phyloP scores from a whole-genome alignment of 108 stramenopile genomes.

The Discostella pseudostelligera region DNA sequence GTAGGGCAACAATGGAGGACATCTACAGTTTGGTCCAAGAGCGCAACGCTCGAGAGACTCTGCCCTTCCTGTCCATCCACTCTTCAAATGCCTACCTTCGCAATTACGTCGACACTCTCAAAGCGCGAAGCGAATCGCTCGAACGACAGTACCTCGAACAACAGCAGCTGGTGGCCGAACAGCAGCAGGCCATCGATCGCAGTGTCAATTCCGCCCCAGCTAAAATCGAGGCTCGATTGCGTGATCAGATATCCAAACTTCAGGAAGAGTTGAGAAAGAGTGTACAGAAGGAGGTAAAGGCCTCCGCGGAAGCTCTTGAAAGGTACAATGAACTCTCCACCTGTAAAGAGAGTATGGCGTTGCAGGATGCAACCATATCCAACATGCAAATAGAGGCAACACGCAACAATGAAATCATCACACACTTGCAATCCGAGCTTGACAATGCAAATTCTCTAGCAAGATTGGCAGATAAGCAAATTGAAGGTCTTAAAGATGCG shows the following conservation, averaged over 20 bases:
- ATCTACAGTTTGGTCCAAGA: slow-evolving; percentile 51
- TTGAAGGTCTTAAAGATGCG: slow-evolving; percentile 73
- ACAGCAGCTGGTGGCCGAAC: slow-evolving; percentile 32
- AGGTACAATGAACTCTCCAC: slow-evolving; percentile 48
- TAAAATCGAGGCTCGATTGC: slow-evolving; percentile 48
- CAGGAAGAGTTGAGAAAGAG: slow-evolving; percentile 64
- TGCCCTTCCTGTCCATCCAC: slow-evolving; percentile 72
- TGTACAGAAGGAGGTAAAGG: slow-evolving; percentile 47
- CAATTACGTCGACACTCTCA: slow-evolving; percentile 64
- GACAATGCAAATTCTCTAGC: slow-evolving; percentile 61
- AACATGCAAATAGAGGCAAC: slow-evolving; percentile 49
- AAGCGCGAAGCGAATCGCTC: slow-evolving; percentile 59
- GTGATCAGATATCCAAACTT: slow-evolving; percentile 72
- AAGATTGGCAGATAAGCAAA: slow-evolving; percentile 80
- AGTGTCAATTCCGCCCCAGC: slow-evolving; percentile 11
- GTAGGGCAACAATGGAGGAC: slow-evolving; percentile 48
- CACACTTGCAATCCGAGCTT: slow-evolving; percentile 61
- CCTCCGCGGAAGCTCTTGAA: slow-evolving; percentile 43
- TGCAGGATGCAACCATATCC: slow-evolving; percentile 56
- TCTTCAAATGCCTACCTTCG: slow-evolving; percentile 60
- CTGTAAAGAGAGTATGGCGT: slow-evolving; percentile 44
- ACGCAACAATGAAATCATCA: slow-evolving; percentile 50
- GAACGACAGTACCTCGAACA: slow-evolving; percentile 61
- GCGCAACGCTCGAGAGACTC: slow-evolving; percentile 70
- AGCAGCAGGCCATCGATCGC: slow-evolving; percentile 29